A percentile compares a stretch with the other conserved stretches of the same genome.
phyloP scores from a whole-genome alignment of 495 filamentous ascomycete species.

The Hyaloscypha hepaticicola region DNA sequence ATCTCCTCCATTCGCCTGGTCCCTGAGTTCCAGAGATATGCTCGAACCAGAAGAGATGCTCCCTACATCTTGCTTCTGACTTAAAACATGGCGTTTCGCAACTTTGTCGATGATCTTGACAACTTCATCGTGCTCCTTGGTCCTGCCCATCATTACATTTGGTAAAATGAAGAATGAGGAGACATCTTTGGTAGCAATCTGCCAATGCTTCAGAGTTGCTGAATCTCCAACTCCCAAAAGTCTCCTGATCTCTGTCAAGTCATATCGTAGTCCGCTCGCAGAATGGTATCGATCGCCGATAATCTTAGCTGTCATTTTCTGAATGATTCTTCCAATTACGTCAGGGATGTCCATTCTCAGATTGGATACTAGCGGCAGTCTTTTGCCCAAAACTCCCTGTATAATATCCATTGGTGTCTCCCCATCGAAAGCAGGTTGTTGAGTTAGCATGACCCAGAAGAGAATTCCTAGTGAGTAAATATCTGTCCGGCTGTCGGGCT shows the following conservation, averaged over 20 bases:
- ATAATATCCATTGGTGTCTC: constrained; percentile 80
- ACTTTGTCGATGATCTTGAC: constrained; percentile 71
- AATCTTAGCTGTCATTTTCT: constrained; percentile 86
- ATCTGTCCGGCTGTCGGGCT: constrained; percentile 86
- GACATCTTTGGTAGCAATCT: constrained; percentile 72
- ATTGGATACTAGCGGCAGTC: constrained; percentile 69
- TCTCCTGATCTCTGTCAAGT: constrained; percentile 66
- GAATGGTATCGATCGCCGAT: constrained; percentile 84
- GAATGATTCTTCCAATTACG: constrained; percentile 73
- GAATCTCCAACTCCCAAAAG: constrained; percentile 74
- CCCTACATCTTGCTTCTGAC: constrained; percentile 43
- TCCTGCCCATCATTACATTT: constrained; percentile 72
- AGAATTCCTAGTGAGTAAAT: constrained; percentile 85
- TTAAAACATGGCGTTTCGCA: constrained; percentile 53
- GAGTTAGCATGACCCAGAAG: constrained; percentile 82
- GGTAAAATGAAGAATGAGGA: constrained; percentile 87
- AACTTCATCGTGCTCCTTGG: constrained; percentile 65
- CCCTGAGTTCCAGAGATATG: constrained; percentile 45
- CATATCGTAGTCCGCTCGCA: constrained; percentile 74
- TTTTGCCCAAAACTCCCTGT: constrained; percentile 75
- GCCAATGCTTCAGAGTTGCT: constrained; percentile 63
- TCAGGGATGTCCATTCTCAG: constrained; percentile 80
- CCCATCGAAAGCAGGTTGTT: constrained; percentile 74
- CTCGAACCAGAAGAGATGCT: constrained; percentile 55
- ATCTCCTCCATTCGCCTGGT: constrained; percentile 40